phyloP scores from a whole-genome alignment of 2,329 filamentous ascomycete species.

The Monosporascus sp. region DNA sequence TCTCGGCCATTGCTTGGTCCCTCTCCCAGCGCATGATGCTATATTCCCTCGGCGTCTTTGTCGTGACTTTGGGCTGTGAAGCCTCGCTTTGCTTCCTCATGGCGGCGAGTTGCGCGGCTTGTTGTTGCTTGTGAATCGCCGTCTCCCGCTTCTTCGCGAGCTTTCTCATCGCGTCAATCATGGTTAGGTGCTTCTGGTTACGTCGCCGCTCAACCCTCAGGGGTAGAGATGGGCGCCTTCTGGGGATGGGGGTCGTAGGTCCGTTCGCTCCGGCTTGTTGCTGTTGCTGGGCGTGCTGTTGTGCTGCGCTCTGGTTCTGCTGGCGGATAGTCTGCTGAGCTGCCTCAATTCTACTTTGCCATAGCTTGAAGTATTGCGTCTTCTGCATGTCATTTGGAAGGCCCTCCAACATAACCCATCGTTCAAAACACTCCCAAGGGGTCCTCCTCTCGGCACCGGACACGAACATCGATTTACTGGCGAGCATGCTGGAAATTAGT shows the following conservation, averaged over 20 bases:
- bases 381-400: constrained; percentile 90
- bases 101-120: constrained; percentile 68
- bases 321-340: constrained; percentile 51
- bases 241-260: constrained; percentile 45
- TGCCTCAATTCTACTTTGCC: constrained; percentile 54
- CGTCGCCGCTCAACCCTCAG: constrained; percentile 80
- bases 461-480: constrained; percentile 68
- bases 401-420: constrained; percentile 89
- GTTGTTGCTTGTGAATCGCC: constrained; percentile 78
- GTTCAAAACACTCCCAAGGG: constrained; percentile 97
- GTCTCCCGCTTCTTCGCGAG: constrained; percentile 91
- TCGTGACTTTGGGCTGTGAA: constrained; percentile 40
- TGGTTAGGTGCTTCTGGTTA: constrained; percentile 77
- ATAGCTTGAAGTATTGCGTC: constrained; percentile 85
- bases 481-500: constrained; percentile 76
- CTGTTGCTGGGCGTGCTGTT: constrained; percentile 26
- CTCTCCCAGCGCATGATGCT: constrained; percentile 84
- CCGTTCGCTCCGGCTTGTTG: constrained; percentile 28
- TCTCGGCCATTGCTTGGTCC: constrained; percentile 63
- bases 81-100: constrained; percentile 75
- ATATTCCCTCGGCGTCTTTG: constrained; percentile 83
- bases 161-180: constrained; percentile 94
- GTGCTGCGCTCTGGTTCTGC: constrained; percentile 44
- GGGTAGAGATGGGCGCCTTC: constrained; percentile 69
- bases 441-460: constrained; percentile 86